phyloP scores from a whole-genome alignment of 2,329 filamentous ascomycete genomes.

The Coleophoma eucalyptorum region DNA sequence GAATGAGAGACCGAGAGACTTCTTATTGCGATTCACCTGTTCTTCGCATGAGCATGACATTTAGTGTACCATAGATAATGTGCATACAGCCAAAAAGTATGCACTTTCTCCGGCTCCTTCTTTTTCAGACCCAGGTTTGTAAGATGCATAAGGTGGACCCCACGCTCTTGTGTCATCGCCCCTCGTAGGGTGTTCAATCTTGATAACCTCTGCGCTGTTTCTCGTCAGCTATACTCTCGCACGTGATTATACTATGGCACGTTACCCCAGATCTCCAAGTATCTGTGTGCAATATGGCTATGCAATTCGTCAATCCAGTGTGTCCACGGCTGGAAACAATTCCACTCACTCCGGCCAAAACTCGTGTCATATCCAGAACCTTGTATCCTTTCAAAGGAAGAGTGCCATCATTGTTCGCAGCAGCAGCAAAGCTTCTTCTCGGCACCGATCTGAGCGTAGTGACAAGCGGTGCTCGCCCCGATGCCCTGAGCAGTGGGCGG shows the following conservation, averaged over 20 bases:
- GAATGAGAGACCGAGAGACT: conserved; percentile 88
- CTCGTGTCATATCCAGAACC: conserved; percentile 94
- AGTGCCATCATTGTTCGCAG: conserved; percentile 31
- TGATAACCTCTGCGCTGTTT: conserved; percentile 86
- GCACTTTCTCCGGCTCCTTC: conserved; percentile 85
- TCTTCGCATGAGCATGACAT: background rate
- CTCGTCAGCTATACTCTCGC: conserved; percentile 6
- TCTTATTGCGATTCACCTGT: conserved; percentile 95
- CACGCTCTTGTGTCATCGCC: conserved; percentile 95
- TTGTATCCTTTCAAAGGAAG: conserved; percentile 80
- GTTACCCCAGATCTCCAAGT: conserved; percentile 86
- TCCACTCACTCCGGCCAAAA: conserved; percentile 79
- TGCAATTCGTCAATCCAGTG: conserved; percentile 3
- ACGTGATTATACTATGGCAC: too few relatives aligned
- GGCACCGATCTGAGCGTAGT: conserved; percentile 12
- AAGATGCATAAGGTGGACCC: conserved; percentile 90
- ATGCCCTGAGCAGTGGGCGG: conserved; percentile 14
- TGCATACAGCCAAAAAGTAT: conserved; percentile 79
- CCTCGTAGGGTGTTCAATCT: conserved; percentile 87
- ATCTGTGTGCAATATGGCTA: conserved; percentile 98
- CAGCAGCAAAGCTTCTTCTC: conserved; percentile 17
- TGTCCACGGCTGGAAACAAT: background rate
- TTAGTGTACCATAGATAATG: too few relatives aligned
- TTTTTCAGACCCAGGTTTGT: conserved; percentile 54
- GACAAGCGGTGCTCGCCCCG: conserved; percentile 5